A percentile compares a stretch with the other conserved stretches of the same genome.
Conservation (phyloP, 768 basidiomycete genomes). For the Boletus vinaceobasis region DNA sequence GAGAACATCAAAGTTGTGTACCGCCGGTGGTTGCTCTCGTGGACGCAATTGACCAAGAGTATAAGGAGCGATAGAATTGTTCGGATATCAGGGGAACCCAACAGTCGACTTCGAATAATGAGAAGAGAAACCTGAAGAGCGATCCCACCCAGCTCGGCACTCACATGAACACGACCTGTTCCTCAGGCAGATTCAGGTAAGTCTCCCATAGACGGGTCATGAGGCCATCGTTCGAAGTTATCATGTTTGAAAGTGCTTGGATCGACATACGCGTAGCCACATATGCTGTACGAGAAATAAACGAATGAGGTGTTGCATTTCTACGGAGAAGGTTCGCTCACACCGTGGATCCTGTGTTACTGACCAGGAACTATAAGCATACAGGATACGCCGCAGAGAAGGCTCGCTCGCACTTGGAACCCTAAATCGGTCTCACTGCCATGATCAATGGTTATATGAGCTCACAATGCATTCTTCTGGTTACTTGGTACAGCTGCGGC, state of each 20-base stretch:
- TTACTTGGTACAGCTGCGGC: slow-evolving; percentile 73
- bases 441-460: slow-evolving; percentile 1
- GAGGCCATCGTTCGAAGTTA: slow-evolving; percentile 67
- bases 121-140: slow-evolving; percentile 3
- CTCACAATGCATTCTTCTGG: slow-evolving; percentile 74
- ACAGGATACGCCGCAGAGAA: slow-evolving; percentile 61
- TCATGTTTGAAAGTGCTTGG: slow-evolving; percentile 80
- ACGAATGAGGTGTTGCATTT: background rate
- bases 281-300: slow-evolving; percentile 43
- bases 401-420: slow-evolving; percentile 65
- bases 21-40: slow-evolving; percentile 54
- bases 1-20: slow-evolving; percentile 33
- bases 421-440: slow-evolving; percentile 1
- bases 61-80: slow-evolving; percentile 62
- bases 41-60: slow-evolving; percentile 69
- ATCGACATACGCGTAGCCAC: slow-evolving; percentile 61
- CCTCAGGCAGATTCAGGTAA: slow-evolving; percentile 66
- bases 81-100: slow-evolving; percentile 62
- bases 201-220: slow-evolving; percentile 58
- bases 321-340: slow-evolving; percentile 31
- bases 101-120: slow-evolving; percentile 43
- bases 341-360: slow-evolving; percentile 60
- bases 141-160: slow-evolving; percentile 22
- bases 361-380: slow-evolving; percentile 75
- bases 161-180: slow-evolving; percentile 73